A percentile compares a stretch with the other conserved stretches of the same genome.
These are phyloP conservation scores for Penicillium fimorum DNA, from an alignment of 495 filamentous ascomycete genomes.

Conservation along the genomic window DNA sequence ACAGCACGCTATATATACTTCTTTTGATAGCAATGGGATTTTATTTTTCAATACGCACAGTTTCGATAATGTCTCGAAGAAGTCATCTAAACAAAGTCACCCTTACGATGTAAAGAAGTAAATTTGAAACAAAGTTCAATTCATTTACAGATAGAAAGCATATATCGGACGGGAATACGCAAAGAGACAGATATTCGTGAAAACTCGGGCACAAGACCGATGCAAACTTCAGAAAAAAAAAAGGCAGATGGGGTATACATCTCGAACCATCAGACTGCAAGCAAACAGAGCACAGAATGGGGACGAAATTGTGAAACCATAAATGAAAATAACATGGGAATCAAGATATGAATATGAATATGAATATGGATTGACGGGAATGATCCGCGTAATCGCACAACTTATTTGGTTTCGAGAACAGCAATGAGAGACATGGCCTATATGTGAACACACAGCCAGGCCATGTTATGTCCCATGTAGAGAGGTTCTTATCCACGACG, in stretches of 20 bases:
- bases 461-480: neutral
- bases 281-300: neutral
- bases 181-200: constrained; percentile 3
- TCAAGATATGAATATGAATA: constrained; percentile 15
- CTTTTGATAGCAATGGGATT: no score
- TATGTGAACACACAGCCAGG: neutral
- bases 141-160: constrained; percentile 8
- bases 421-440: neutral
- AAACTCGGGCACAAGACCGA: constrained; percentile 1
- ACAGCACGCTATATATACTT: no score
- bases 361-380: constrained; percentile 15
- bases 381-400: neutral
- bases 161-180: constrained; percentile 7
- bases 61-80: no score
- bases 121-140: neutral
- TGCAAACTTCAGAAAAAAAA: constrained; percentile 14
- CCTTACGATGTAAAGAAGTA: neutral
- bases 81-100: neutral
- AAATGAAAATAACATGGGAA: constrained; percentile 6
- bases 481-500: constrained; percentile 32
- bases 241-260: constrained; percentile 39
- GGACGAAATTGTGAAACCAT: neutral
- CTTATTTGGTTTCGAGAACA: neutral
- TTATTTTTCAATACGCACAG: neutral
- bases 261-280: constrained; percentile 28